These are phyloP conservation scores for Thelephora ganbajun DNA, from an alignment of 768 basidiomycete genomes.

Conservation along the genomic window DNA sequence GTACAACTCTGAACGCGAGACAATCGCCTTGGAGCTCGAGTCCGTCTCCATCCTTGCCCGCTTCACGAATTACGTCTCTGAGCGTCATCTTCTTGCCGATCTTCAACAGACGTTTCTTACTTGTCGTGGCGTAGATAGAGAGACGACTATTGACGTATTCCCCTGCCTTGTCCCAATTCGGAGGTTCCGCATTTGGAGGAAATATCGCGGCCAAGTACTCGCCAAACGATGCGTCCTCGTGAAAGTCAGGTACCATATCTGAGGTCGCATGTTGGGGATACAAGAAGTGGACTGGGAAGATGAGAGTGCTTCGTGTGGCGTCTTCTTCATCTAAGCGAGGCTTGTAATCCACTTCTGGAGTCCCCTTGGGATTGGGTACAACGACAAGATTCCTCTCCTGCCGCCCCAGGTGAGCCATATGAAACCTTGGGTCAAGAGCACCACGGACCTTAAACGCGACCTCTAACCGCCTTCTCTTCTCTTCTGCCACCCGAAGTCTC, in stretches of 20 bases:
- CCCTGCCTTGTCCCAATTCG: slow-evolving; percentile 61
- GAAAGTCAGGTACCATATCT: slow-evolving; percentile 77
- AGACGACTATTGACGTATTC: slow-evolving; percentile 56
- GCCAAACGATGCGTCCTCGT: slow-evolving; percentile 72
- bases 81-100: slow-evolving; percentile 86
- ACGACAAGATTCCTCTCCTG: slow-evolving; percentile 66
- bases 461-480: slow-evolving; percentile 37
- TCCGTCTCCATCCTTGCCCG: slow-evolving; percentile 60
- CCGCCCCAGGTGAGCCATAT: slow-evolving; percentile 1
- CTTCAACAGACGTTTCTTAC: slow-evolving; percentile 65
- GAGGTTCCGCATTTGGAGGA: slow-evolving; percentile 48
- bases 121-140: slow-evolving; percentile 75
- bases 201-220: slow-evolving; percentile 76
- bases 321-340: slow-evolving; percentile 61
- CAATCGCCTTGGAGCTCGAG: slow-evolving; percentile 76
- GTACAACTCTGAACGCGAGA: slow-evolving; percentile 65
- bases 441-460: slow-evolving; percentile 50
- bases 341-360: slow-evolving; percentile 39
- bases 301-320: slow-evolving; percentile 39
- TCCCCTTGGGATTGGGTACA: slow-evolving; percentile 33
- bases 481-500: slow-evolving; percentile 32
- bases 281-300: slow-evolving; percentile 84
- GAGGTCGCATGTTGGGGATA: slow-evolving; percentile 86
- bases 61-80: slow-evolving; percentile 54
- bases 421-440: neutral